Conservation (phyloP, 2,329 filamentous ascomycete genomes). For the Colletotrichum incanum region DNA sequence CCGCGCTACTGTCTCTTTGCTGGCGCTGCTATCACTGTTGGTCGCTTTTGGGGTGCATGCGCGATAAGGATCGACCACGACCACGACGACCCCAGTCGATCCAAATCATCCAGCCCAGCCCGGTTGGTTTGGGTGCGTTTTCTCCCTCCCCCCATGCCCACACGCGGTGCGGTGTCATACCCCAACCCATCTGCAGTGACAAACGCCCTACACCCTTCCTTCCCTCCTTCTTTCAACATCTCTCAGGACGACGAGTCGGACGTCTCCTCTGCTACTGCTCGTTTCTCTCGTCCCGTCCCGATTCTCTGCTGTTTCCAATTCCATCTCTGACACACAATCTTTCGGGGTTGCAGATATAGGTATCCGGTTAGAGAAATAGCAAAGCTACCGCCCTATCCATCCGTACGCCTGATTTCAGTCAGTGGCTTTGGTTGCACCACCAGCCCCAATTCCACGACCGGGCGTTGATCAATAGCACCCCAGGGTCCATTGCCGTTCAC, state of each 20-base stretch:
- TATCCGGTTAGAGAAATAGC: not conserved
- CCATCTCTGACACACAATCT: not conserved
- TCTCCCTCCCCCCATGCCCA: not conserved
- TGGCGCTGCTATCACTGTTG: slow-evolving; percentile 2
- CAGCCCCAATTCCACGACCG: slow-evolving; percentile 4
- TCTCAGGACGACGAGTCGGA: not conserved
- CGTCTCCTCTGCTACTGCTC: not conserved
- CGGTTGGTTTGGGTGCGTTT: slow-evolving; percentile 3
- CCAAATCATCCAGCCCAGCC: slow-evolving; percentile 6
- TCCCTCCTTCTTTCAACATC: slow-evolving; percentile 12
- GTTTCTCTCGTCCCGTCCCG: not conserved
- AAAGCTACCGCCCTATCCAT: not conserved
- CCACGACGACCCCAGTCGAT: slow-evolving; percentile 44
- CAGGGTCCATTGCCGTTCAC: not conserved
- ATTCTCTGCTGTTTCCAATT: not conserved
- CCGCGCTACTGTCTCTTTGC: slow-evolving; percentile 12
- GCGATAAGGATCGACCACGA: slow-evolving; percentile 50
- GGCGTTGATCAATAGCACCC: slow-evolving; percentile 9
- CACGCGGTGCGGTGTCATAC: slow-evolving; percentile 1
- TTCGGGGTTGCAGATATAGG: not conserved
- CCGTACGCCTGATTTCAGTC: slow-evolving; percentile 1
- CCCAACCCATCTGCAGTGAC: slow-evolving; percentile 11
- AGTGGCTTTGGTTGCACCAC: slow-evolving; percentile 10
- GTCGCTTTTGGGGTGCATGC: slow-evolving; percentile 45
- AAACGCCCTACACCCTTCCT: slow-evolving; percentile 1